Percentiles rank a stretch among this genome's conserved stretches.
Conservation (phyloP, 169 alveolate genomes). For the Prorocentrum cordatum region DNA sequence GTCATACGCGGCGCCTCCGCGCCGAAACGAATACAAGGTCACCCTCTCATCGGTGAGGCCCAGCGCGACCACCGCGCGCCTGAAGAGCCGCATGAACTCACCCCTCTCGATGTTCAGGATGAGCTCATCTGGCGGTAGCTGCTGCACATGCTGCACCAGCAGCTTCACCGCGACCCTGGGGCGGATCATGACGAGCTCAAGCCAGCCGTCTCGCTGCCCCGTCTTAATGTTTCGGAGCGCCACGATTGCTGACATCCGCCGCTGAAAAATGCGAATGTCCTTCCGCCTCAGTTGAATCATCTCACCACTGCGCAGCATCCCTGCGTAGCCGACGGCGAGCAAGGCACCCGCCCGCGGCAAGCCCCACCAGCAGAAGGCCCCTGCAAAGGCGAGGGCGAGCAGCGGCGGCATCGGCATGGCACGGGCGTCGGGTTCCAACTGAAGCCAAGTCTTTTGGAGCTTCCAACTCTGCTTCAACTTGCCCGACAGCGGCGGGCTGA, state of each 20-base stretch:
- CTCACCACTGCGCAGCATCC: no score
- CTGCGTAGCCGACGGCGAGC: no score
- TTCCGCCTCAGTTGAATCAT: no score
- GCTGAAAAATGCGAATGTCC: no score
- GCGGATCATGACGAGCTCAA: background rate
- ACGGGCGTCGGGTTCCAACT: no score
- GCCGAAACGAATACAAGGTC: background rate
- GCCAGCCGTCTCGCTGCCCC: background rate
- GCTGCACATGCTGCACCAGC: background rate
- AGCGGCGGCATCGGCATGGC: no score
- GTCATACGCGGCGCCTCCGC: slow-evolving; percentile 27
- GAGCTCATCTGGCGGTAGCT: background rate
- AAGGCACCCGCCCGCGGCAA: no score
- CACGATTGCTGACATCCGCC: background rate
- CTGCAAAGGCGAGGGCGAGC: no score
- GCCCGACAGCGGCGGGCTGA: no score
- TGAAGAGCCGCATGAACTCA: background rate
- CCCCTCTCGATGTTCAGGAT: background rate
- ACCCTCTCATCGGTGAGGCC: background rate
- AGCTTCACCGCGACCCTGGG: background rate
- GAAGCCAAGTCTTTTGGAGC: no score
- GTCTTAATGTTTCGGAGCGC: background rate
- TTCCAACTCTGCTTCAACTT: no score
- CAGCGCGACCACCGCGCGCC: background rate
- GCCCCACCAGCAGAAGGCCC: no score